Conservation (phyloP, 2,329 filamentous ascomycete species). For the Colletotrichum tropicale region DNA sequence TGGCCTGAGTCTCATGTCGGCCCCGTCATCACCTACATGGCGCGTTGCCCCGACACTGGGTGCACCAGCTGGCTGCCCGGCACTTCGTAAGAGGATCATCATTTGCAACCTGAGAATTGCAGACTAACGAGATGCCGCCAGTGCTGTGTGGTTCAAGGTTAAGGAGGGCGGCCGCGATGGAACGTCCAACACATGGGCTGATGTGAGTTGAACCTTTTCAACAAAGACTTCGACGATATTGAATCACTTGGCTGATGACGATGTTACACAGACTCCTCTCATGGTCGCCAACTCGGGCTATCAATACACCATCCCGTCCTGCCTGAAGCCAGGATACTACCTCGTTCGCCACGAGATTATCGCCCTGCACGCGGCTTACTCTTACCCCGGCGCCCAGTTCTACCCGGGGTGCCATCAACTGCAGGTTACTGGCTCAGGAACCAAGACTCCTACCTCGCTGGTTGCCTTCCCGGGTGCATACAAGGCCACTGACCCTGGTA, state of each 20-base stretch:
- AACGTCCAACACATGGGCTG: slow-evolving; percentile 53
- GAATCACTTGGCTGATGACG: not conserved
- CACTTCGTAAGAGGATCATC: slow-evolving; percentile 27
- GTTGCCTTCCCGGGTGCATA: slow-evolving; percentile 62
- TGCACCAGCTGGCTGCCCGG: slow-evolving; percentile 55
- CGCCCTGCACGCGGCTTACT: slow-evolving; percentile 52
- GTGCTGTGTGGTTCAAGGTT: slow-evolving; percentile 61
- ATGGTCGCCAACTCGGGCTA: slow-evolving; percentile 48
- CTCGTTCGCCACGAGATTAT: slow-evolving; percentile 64
- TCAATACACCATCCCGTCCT: slow-evolving; percentile 59
- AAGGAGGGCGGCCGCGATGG: slow-evolving; percentile 54
- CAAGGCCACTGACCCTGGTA: slow-evolving; percentile 50
- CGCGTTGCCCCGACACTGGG: slow-evolving; percentile 55
- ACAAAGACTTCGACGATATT: not conserved
- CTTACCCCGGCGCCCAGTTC: slow-evolving; percentile 60
- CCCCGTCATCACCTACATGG: slow-evolving; percentile 65
- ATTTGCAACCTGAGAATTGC: not conserved
- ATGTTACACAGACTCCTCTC: slow-evolving; percentile 36
- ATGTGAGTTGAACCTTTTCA: slow-evolving; percentile 28
- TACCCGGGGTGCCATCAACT: slow-evolving; percentile 65
- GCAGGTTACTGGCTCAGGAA: slow-evolving; percentile 54
- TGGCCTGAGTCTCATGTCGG: slow-evolving; percentile 57
- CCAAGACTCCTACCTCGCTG: slow-evolving; percentile 40
- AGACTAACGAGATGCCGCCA: slow-evolving; percentile 12
- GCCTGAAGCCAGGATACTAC: slow-evolving; percentile 58